These are phyloP conservation scores for Halophytophthora batemanensis DNA, from an alignment of 352 stramenopile species.

Conservation along the genomic window DNA sequence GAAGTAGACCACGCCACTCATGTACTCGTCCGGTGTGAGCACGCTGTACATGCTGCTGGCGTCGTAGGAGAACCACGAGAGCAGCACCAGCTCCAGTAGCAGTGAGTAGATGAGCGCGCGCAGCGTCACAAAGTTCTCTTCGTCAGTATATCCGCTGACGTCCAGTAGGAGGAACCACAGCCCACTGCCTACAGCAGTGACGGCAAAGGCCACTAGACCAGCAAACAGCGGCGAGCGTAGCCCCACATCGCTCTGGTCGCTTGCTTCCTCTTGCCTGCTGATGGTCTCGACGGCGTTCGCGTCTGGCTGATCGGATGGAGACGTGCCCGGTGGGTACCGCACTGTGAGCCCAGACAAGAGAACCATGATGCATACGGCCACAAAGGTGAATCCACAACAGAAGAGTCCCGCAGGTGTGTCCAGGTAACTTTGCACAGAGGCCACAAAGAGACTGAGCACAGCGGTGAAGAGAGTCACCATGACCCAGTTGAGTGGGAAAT, in stretches of 20 bases:
- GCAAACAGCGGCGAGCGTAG: constrained; percentile 31
- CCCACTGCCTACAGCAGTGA: constrained; percentile 18
- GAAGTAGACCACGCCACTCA: constrained; percentile 66
- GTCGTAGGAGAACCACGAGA: constrained; percentile 53
- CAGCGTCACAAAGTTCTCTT: constrained; percentile 24
- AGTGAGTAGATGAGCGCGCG: constrained; percentile 38
- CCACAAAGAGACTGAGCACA: constrained; percentile 36
- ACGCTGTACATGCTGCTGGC: constrained; percentile 55
- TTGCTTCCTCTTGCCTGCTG: constrained; percentile 10
- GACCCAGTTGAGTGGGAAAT: constrained; percentile 45
- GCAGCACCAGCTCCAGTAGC: constrained; percentile 41
- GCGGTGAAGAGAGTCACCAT: constrained; percentile 42
- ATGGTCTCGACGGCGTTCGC: not conserved
- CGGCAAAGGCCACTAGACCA: constrained; percentile 24
- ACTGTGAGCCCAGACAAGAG: constrained; percentile 28
- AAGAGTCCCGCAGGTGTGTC: constrained; percentile 40
- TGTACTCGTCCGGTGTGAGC: constrained; percentile 62
- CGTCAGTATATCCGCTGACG: constrained; percentile 4
- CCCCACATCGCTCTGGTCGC: constrained; percentile 17
- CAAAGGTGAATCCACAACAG: constrained; percentile 38
- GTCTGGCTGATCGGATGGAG: constrained; percentile 3
- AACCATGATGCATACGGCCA: constrained; percentile 38
- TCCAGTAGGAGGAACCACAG: constrained; percentile 26
- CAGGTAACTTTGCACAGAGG: constrained; percentile 40
- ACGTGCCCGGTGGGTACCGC: constrained; percentile 17